These are phyloP conservation scores for Hondaea fermentalgiana DNA, from an alignment of 108 stramenopile species.

Conservation along the genomic window DNA sequence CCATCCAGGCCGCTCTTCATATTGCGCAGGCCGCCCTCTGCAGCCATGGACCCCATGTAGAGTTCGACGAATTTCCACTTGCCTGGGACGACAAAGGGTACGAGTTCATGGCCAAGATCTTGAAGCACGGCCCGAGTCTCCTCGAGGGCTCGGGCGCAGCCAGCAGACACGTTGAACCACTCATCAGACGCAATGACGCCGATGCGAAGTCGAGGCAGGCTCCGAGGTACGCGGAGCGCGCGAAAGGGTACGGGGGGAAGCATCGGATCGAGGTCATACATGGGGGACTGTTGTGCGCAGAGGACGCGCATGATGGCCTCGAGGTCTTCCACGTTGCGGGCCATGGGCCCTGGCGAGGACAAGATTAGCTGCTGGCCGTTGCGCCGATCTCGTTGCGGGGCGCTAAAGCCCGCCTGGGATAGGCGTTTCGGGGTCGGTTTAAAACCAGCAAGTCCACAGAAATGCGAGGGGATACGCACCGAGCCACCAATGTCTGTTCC, in stretches of 20 bases:
- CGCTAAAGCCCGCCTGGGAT: background rate
- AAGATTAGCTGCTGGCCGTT: background rate
- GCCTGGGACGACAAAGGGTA: constrained; percentile 24
- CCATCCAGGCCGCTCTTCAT: background rate
- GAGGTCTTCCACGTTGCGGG: background rate
- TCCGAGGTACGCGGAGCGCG: background rate
- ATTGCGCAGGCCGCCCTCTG: constrained; percentile 27
- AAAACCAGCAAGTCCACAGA: constrained; percentile 38
- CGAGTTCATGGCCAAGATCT: constrained; percentile 32
- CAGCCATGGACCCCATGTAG: background rate
- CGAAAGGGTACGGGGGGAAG: background rate
- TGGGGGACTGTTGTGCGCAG: background rate
- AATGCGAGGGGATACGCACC: constrained; percentile 39
- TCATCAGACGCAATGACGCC: constrained; percentile 16
- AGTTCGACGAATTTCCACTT: background rate
- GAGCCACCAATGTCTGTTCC: constrained; percentile 50
- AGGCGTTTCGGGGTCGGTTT: constrained; percentile 41
- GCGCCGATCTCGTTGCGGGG: background rate
- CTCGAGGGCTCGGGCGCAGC: constrained; percentile 27
- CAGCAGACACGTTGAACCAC: constrained; percentile 35
- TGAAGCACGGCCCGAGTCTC: constrained; percentile 28
- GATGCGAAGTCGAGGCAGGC: background rate
- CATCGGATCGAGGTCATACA: too few species aligned
- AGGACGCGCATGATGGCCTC: background rate
- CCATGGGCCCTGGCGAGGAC: background rate